These are phyloP conservation scores for Tephrocybe sp. DNA, from an alignment of 768 basidiomycete species.

Conservation along the genomic window DNA sequence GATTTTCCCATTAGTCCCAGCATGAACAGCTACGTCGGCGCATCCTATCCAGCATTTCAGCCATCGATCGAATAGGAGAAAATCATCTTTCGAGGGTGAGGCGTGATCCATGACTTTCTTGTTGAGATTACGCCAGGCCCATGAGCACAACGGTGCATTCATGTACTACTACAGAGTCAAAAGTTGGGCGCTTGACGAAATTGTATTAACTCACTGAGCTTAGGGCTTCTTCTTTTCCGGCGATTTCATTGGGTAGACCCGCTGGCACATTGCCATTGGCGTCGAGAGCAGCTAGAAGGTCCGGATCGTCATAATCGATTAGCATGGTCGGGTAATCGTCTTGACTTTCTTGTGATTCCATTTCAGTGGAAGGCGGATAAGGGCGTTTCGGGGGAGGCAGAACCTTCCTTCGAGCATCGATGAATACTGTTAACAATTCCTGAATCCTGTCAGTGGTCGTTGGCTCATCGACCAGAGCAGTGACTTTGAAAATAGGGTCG, in stretches of 20 bases:
- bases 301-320: conserved; percentile 62
- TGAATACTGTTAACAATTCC: conserved; percentile 56
- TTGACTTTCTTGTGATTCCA: conserved; percentile 69
- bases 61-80: conserved; percentile 49
- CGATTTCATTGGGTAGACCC: conserved; percentile 24
- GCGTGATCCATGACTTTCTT: conserved; percentile 39
- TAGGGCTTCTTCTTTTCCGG: conserved; percentile 45
- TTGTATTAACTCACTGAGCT: conserved; percentile 19
- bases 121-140: conserved; percentile 41
- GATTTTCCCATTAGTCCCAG: conserved; percentile 20
- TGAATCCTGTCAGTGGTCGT: conserved; percentile 54
- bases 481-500: conserved; percentile 38
- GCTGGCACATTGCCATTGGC: conserved; percentile 20
- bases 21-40: conserved; percentile 52
- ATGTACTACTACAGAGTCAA: conserved; percentile 13
- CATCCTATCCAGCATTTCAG: conserved; percentile 76
- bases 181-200: not conserved
- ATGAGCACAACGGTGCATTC: conserved; percentile 15
- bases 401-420: conserved; percentile 50
- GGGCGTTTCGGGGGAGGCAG: conserved; percentile 43
- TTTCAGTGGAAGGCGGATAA: conserved; percentile 20
- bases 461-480: conserved; percentile 36
- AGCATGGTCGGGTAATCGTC: conserved; percentile 58
- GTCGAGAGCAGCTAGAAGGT: conserved; percentile 52
- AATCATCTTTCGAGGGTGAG: conserved; percentile 18